Conservation (phyloP, 2,329 filamentous ascomycete species). For the Fusarium robinianum region DNA sequence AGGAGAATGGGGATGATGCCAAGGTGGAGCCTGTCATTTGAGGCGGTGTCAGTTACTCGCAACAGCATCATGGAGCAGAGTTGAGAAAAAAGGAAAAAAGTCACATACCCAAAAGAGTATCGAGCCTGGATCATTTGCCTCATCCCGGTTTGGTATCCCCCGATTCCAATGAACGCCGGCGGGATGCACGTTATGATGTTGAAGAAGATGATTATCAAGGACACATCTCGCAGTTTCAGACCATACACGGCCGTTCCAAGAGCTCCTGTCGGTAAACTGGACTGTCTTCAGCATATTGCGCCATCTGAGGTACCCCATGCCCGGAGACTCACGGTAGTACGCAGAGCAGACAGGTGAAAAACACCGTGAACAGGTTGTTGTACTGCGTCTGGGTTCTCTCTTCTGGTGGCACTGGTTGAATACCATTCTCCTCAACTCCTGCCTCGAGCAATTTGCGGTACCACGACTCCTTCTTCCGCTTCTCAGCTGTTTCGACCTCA, state of each 20-base stretch:
- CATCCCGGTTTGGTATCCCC: slow-evolving; percentile 61
- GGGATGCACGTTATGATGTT: slow-evolving; percentile 56
- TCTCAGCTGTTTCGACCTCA: slow-evolving; percentile 40
- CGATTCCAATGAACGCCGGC: slow-evolving; percentile 59
- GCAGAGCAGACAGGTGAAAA: slow-evolving; percentile 62
- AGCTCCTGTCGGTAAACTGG: slow-evolving; percentile 61
- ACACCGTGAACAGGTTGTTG: slow-evolving; percentile 62
- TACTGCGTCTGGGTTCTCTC: slow-evolving; percentile 58
- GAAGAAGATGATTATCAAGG: slow-evolving; percentile 64
- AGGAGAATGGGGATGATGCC: slow-evolving; percentile 56
- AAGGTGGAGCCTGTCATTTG: slow-evolving; percentile 48
- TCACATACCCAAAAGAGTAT: slow-evolving; percentile 58
- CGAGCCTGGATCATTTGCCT: slow-evolving; percentile 65
- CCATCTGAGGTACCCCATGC: neutral
- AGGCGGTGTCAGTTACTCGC: slow-evolving; percentile 8
- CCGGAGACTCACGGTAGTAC: slow-evolving; percentile 56
- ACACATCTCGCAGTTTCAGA: slow-evolving; percentile 58
- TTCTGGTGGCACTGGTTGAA: slow-evolving; percentile 59
- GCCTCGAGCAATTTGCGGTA: slow-evolving; percentile 49
- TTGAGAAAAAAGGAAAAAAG: neutral
- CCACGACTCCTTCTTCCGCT: slow-evolving; percentile 42
- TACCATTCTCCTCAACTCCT: slow-evolving; percentile 58
- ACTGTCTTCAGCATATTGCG: slow-evolving; percentile 8
- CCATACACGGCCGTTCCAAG: slow-evolving; percentile 59
- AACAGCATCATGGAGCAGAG: neutral